These are phyloP conservation scores for Cordia subcordata DNA, from an alignment of 257 asterid genomes.

Conservation along the genomic window DNA sequence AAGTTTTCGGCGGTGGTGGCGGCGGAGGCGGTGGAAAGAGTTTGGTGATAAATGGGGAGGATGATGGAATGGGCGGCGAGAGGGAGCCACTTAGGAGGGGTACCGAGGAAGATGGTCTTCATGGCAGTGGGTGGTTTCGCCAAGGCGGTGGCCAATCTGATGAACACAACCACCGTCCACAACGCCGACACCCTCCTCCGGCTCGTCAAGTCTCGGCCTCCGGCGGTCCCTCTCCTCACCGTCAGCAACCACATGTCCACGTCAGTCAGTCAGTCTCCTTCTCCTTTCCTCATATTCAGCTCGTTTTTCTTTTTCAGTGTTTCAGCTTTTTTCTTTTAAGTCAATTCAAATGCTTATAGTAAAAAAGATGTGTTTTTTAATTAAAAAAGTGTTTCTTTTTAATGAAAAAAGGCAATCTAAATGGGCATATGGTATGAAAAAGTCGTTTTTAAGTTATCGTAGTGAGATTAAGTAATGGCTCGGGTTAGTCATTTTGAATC, in stretches of 20 bases:
- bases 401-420: too few relatives aligned
- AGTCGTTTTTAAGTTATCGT: background rate
- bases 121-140: constrained; percentile 76
- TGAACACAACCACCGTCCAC: constrained; percentile 70
- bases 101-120: constrained; percentile 72
- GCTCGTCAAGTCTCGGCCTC: constrained; percentile 78
- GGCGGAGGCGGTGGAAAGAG: constrained; percentile 10
- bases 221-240: constrained; percentile 86
- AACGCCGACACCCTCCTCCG: constrained; percentile 76
- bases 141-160: constrained; percentile 68
- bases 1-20: constrained; percentile 3
- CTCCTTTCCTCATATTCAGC: too few relatives aligned
- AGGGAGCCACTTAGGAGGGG: constrained; percentile 71
- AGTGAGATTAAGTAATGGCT: background rate
- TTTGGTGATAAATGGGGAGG: constrained; percentile 33
- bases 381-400: too few relatives aligned
- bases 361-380: too few relatives aligned
- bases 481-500: background rate
- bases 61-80: constrained; percentile 93
- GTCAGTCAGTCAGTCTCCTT: constrained; percentile 46
- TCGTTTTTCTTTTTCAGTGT: background rate
- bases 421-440: too few relatives aligned
- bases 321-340: too few relatives aligned
- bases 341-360: too few relatives aligned
- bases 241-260: constrained; percentile 99